Evolutionary conservation across 164 flowering plant genomes (phyloP), one percentile per base, ranked within the genome.

Genomic region (Stephania cephalantha): DNA sequence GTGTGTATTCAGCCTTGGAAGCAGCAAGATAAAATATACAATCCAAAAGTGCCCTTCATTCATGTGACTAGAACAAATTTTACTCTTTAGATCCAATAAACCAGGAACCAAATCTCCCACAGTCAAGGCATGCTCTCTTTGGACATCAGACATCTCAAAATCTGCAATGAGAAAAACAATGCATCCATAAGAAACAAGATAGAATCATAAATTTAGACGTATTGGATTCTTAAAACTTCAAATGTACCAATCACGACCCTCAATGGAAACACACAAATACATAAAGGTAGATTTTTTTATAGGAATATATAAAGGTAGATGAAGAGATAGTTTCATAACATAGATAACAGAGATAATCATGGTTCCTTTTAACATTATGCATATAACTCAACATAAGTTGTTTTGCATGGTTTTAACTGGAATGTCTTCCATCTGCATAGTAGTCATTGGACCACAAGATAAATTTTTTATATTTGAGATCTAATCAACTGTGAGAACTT

Each of bases 11-110:
- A 90, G 79, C 82, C 88, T 82, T 50, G 91, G 91, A 67, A 86
- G 84, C 86, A 90, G 75, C 78, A 90, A 29, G 71, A 88, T 82
- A 70, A 90, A 90, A 79, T 90, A 90, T 70, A 89, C 83, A 85
- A 85, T 83, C 95, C 95, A 90, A 80, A 90, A 90, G 68, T 72
- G 77, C 25, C 74, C 82, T 55, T 84, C 86, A 29, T 81, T 83
- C 83, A 88, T 80, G 74, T 75, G 55, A 79, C 68, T 77, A 29
- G 80, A 76, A 77, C 82, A 69, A 67, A 85, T 84, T 58, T 76
- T 74, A 66, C 45, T 66, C 78, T 82, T 87, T 73, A 90, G 82
- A 72, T 79, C 79, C 22, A 73, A 77, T 46, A 90, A 70, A 64
- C 82, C 82, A 71, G 95, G 92, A 69, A 73, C 81, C 82, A 89